Conservation (phyloP, 192 early-diverging fungal genomes). For the Coemansia sp. region DNA sequence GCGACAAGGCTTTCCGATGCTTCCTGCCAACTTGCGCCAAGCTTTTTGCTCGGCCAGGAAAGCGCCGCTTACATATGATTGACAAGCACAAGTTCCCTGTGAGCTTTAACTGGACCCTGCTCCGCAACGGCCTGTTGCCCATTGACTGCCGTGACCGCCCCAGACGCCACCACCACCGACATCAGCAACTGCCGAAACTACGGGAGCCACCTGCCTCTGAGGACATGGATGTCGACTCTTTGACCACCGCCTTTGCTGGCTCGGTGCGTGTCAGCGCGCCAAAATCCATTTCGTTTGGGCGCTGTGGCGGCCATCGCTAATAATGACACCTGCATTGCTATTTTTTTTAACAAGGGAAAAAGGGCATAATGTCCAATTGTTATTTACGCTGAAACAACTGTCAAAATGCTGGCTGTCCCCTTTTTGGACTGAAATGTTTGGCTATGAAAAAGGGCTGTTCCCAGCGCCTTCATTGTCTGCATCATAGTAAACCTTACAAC, state of each 20-base stretch:
- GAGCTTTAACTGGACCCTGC: conserved; percentile 38
- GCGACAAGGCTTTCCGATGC: conserved; percentile 31
- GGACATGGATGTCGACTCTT: conserved; percentile 36
- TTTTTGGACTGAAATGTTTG: neutral
- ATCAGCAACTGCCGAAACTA: neutral
- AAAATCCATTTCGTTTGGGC: conserved; percentile 38
- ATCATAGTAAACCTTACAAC: conserved; percentile 40
- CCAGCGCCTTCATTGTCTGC: conserved; percentile 21
- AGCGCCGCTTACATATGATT: conserved; percentile 42
- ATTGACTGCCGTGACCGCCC: neutral
- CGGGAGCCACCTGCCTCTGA: neutral
- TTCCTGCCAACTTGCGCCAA: conserved; percentile 23
- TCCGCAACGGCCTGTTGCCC: conserved; percentile 18
- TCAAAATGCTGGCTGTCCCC: neutral
- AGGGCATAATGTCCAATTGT: neutral
- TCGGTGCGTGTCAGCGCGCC: conserved; percentile 28
- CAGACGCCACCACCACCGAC: neutral
- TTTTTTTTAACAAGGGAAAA: neutral
- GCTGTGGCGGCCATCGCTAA: conserved; percentile 2
- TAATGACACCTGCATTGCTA: neutral
- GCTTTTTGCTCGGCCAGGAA: conserved; percentile 19
- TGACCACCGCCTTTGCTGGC: conserved; percentile 20
- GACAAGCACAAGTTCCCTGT: conserved; percentile 30
- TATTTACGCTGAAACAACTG: neutral
- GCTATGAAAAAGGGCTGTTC: conserved; percentile 3